phyloP scores from a whole-genome alignment of 805 yeast species.

The Yamadazyma sp. region DNA sequence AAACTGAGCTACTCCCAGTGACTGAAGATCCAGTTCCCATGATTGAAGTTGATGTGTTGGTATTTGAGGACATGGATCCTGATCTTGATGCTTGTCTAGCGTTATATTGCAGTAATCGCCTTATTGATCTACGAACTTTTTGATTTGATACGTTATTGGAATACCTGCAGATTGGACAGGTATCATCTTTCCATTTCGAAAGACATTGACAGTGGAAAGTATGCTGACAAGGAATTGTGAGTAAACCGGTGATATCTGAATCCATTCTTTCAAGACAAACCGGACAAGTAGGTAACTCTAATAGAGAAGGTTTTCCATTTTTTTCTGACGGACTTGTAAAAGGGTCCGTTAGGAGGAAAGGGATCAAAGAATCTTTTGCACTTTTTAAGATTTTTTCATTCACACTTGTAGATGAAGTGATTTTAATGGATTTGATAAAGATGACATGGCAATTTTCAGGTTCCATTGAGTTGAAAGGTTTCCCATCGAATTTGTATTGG shows the following conservation, averaged over 20 bases:
- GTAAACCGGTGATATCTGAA: constrained; percentile 69
- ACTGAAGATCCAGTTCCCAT: neutral
- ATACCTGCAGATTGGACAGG: constrained; percentile 88
- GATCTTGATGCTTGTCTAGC: constrained; percentile 2
- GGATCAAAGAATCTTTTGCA: constrained; percentile 39
- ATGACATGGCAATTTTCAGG: constrained; percentile 82
- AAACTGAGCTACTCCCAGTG: neutral
- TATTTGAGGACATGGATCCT: neutral
- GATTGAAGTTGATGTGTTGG: no score
- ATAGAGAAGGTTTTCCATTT: constrained; percentile 7
- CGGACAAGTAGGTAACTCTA: constrained; percentile 88
- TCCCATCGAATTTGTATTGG: constrained; percentile 65
- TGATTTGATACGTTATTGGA: constrained; percentile 47
- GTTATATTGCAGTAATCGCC: constrained; percentile 27
- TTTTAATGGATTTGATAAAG: constrained; percentile 57
- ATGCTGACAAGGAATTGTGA: constrained; percentile 90
- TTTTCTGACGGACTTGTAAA: constrained; percentile 41
- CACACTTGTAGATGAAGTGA: constrained; percentile 21
- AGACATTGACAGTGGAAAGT: constrained; percentile 89
- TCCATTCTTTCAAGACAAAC: constrained; percentile 91
- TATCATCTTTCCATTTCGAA: constrained; percentile 84
- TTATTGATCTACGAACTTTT: constrained; percentile 28
- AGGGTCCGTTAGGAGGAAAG: constrained; percentile 71
- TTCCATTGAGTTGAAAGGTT: constrained; percentile 79
- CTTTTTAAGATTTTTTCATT: constrained; percentile 11